phyloP scores from a whole-genome alignment of 495 filamentous ascomycete genomes.

The Aspergillus asperescens region DNA sequence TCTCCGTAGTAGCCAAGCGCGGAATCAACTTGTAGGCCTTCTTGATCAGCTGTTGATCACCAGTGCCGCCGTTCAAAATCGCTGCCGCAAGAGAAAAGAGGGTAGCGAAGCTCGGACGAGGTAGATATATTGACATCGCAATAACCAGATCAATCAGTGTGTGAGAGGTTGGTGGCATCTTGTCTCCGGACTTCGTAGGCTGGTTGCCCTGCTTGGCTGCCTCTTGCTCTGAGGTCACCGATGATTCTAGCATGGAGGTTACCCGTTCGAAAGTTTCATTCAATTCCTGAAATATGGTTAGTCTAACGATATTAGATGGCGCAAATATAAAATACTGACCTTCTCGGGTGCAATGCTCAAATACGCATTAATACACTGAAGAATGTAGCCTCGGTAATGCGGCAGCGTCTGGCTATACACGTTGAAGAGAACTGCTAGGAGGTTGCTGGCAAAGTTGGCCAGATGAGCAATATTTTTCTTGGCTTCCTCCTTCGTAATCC shows the following conservation, averaged over 20 bases:
- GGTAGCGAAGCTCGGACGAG: slow-evolving; percentile 68
- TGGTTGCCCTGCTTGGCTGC: slow-evolving; percentile 59
- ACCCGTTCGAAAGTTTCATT: slow-evolving; percentile 84
- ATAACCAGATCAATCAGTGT: slow-evolving; percentile 95
- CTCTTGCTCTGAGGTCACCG: slow-evolving; percentile 49
- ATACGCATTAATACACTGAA: slow-evolving; percentile 90
- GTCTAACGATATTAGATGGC: background rate
- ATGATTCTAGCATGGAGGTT: slow-evolving; percentile 70
- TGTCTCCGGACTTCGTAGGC: slow-evolving; percentile 53
- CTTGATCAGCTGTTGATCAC: slow-evolving; percentile 93
- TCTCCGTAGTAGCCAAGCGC: slow-evolving; percentile 72
- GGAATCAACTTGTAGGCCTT: slow-evolving; percentile 98
- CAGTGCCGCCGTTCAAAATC: slow-evolving; percentile 59
- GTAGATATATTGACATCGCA: slow-evolving; percentile 89
- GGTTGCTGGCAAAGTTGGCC: slow-evolving; percentile 70
- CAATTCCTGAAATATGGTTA: slow-evolving; percentile 55
- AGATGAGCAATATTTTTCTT: slow-evolving; percentile 74
- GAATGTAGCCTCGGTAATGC: slow-evolving; percentile 80
- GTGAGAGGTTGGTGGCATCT: slow-evolving; percentile 88
- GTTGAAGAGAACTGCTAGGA: slow-evolving; percentile 94
- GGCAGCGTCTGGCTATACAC: slow-evolving; percentile 95
- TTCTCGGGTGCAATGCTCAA: slow-evolving; percentile 75
- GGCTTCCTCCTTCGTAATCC: slow-evolving; percentile 70
- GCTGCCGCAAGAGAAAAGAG: slow-evolving; percentile 79
- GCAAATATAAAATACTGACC: slow-evolving; percentile 28